Evolutionary conservation across 306 rosid genomes (phyloP), one percentile per base, ranked within the genome.

Genomic region (Vigna trinervia): DNA sequence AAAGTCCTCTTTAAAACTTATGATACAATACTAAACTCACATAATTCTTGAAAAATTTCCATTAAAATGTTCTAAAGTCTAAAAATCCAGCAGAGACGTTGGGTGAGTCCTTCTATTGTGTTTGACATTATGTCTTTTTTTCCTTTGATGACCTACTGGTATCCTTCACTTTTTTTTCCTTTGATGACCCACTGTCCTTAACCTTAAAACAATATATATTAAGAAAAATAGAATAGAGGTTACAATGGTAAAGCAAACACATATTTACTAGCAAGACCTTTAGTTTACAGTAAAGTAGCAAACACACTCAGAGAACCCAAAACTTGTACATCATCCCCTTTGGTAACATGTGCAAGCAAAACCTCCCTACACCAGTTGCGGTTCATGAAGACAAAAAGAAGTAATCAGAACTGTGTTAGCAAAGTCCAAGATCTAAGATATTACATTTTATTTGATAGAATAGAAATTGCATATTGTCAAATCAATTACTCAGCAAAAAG

Each of bases 211-310:
- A 23, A 23, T 23, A 23, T 23, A 23, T 73, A 12, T 70, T 87
- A 71, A 85, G 86, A 62, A 77, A 69, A 76, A 71, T 67, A n/a
- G 70, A 39, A 65, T 78, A 19, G 73, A 72, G 34, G 57, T 62
- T 48, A 50, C 50, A 50, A 50, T 30, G 54, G 43, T 39, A 19
- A 71, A 62, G 80, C 39, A 78, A 87, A 57, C n/a, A 60, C 58
- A 74, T 71, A 54, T 46, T 76, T 46, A 85, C 60, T 59, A 26
- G 74, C 72, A 80, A 74, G 77, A 90, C 98, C 98, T 92, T 92
- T 92, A 64, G 98, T 92, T 78, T 92, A 96, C 93, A 94, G 86
- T 69, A 94, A 80, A 60, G 97, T 89, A 72, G 98, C 96, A 58
- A 92, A 89, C 56, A 90, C 82, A 60, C 87, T 87, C 85, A 94